Base-by-base conservation (phyloP, 139 green algal genomes). In the Ettlia oleoabundans region DNA sequence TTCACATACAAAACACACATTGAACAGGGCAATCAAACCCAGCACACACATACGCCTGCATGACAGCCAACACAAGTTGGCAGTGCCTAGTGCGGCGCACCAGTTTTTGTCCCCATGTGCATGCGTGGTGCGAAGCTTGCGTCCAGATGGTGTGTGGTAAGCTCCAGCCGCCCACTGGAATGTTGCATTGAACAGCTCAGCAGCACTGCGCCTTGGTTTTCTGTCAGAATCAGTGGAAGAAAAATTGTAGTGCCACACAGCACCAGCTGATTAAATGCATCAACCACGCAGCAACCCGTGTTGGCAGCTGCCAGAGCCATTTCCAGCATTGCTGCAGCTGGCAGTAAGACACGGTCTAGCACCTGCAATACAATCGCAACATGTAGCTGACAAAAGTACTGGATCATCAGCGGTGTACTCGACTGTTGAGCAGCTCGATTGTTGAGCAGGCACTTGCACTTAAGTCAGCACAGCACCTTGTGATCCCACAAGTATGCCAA, bases 401-500 rank as follows among this genome's bases (percentile, higher is more conserved):
- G 47, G 47, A 58, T 58, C 47, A 58, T 24, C 47, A 15, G 47
- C 47, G 47, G 47, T 58, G 47, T 15, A 58, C 47, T 24, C 47
- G 15, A 15, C 47, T 58, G 47, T 15, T 24, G 47, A 10, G n/a
- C n/a, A n/a, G n/a, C n/a, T n/a, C n/a, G n/a, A n/a, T n/a, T n/a
- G n/a, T 58, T 10, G 13, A 15, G 47, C 13, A 38, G 19, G 2
- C 19, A 22, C 26, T 33, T 33, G 18, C 62, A 30, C 28, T 22
- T n/a, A 38, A 18, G 30, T 4, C 63, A 35, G 7, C 32, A 22
- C 35, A 30, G 32, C 35, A 86, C 86, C 67, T 84, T 61, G 53
- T 91, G 87, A 63, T 88, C 86, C 43, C 66, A 69, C 21, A 87
- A 42, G 76, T 82, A 88, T 7, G 72, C 58, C n/a, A 69, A 32